A percentile compares a stretch with the other conserved stretches of the same genome.
These are phyloP conservation scores for Tolypocladium amazonense DNA, from an alignment of 2,329 filamentous ascomycete genomes.

Conservation along the genomic window DNA sequence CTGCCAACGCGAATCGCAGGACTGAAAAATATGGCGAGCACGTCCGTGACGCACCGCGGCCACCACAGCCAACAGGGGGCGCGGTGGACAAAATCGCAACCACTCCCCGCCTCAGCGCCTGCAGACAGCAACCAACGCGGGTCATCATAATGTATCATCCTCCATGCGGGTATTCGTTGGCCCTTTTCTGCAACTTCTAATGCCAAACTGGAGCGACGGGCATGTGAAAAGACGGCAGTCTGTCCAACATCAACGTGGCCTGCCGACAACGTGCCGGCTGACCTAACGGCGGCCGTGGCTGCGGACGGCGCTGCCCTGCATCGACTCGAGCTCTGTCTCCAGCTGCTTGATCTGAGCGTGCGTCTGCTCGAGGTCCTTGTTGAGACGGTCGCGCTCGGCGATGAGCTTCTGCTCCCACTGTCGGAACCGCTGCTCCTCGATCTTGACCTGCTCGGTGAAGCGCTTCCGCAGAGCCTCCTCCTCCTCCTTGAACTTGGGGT, in stretches of 20 bases:
- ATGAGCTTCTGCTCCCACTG: constrained; percentile 99
- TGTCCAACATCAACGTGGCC: constrained; percentile 17
- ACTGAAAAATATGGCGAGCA: neutral
- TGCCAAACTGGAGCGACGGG: constrained; percentile 18
- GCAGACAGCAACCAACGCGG: constrained; percentile 12
- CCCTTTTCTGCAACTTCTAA: constrained; percentile 23
- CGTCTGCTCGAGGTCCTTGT: constrained; percentile 98
- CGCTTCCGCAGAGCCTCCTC: constrained; percentile 97
- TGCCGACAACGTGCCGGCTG: constrained; percentile 3
- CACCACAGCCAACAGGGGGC: neutral
- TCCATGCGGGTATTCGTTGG: constrained; percentile 18
- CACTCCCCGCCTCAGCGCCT: neutral
- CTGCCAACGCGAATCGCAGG: constrained; percentile 1
- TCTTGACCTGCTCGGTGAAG: constrained; percentile 99
- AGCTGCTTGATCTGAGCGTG: constrained; percentile 89
- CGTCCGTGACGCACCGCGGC: neutral
- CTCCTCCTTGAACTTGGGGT: constrained; percentile 99
- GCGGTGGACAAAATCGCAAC: neutral
- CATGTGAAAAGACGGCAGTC: constrained; percentile 15
- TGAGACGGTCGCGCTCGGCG: constrained; percentile 93
- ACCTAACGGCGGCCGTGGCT: constrained; percentile 83
- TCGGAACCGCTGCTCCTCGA: constrained; percentile 98
- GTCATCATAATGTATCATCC: constrained; percentile 19
- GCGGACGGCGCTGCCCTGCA: constrained; percentile 84
- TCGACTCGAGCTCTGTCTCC: constrained; percentile 82